Conservation (phyloP, 2,329 filamentous ascomycete species). For the Colletotrichum sp. region DNA sequence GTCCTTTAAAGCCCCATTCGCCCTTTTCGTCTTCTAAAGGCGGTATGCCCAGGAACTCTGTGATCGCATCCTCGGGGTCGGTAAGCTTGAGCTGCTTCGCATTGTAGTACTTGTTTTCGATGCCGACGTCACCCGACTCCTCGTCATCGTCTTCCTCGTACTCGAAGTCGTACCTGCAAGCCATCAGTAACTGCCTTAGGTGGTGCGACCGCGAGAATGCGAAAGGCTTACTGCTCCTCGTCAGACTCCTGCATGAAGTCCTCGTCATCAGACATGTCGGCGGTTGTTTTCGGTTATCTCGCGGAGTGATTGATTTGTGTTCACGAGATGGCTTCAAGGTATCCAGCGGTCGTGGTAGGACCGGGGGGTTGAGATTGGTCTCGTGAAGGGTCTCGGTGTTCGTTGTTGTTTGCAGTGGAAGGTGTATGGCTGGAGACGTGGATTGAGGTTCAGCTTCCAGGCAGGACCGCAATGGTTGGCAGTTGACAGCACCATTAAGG, state of each 20-base stretch:
- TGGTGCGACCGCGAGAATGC: too few species aligned
- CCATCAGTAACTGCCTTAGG: constrained; percentile 15
- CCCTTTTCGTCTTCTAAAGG: constrained; percentile 87
- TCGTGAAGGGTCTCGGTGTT: neutral
- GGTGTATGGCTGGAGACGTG: neutral
- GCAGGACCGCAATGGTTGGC: neutral
- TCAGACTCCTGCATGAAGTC: constrained; percentile 56
- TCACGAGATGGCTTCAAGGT: neutral
- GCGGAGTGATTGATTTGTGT: neutral
- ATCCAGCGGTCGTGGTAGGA: neutral
- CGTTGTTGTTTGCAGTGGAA: neutral
- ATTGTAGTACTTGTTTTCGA: constrained; percentile 99
- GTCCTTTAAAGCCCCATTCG: constrained; percentile 97
- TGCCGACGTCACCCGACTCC: constrained; percentile 86
- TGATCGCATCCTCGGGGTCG: constrained; percentile 86
- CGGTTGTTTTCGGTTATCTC: neutral
- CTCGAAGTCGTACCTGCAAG: constrained; percentile 84
- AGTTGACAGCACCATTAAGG: neutral
- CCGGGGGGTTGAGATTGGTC: neutral
- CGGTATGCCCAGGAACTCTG: constrained; percentile 90
- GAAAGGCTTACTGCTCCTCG: constrained; percentile 44
- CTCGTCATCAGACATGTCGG: constrained; percentile 56
- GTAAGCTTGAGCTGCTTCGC: constrained; percentile 94
- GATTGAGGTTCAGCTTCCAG: neutral
- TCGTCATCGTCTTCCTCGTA: constrained; percentile 94